phyloP scores from a whole-genome alignment of 2,329 filamentous ascomycete genomes.

The Penicillium sp. region DNA sequence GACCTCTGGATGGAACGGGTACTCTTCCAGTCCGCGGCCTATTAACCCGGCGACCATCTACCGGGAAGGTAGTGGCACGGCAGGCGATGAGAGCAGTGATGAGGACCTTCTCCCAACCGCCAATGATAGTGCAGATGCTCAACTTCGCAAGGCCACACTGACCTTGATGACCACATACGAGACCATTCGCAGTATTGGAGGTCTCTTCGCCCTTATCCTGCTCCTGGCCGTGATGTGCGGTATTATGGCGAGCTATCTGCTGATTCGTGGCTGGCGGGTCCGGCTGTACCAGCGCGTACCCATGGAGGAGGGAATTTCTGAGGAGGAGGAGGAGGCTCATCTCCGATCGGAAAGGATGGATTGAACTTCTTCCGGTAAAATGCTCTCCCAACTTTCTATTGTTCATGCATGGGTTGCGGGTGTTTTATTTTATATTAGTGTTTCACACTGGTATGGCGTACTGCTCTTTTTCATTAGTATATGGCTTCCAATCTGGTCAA shows the following conservation, averaged over 20 bases:
- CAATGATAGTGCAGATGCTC: constrained; percentile 17
- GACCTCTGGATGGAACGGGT: constrained; percentile 22
- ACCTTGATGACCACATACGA: constrained; percentile 23
- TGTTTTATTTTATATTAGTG: constrained; percentile 15
- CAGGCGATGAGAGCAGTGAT: constrained; percentile 2
- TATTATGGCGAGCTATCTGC: constrained; percentile 23
- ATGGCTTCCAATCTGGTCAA: constrained; percentile 9
- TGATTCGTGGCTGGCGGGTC: constrained; percentile 31
- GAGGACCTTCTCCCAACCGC: constrained; percentile 1
- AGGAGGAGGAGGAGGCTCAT: constrained; percentile 15
- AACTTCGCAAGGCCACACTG: constrained; percentile 24
- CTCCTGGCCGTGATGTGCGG: constrained; percentile 23
- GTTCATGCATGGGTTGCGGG: constrained; percentile 15
- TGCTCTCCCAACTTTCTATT: not conserved
- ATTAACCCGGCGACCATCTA: constrained; percentile 20
- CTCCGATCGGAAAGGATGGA: constrained; percentile 19
- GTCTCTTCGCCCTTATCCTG: constrained; percentile 25
- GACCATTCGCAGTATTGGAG: constrained; percentile 24
- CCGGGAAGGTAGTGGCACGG: not conserved
- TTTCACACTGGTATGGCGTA: constrained; percentile 8
- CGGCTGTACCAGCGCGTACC: constrained; percentile 27
- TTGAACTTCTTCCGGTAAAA: constrained; percentile 3
- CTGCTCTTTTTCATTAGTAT: constrained; percentile 12
- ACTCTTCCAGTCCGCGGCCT: constrained; percentile 18
- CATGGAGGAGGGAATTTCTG: constrained; percentile 16